phyloP scores from a whole-genome alignment of 2,329 filamentous ascomycete genomes.

The Ambrosiella cleistominuta region DNA sequence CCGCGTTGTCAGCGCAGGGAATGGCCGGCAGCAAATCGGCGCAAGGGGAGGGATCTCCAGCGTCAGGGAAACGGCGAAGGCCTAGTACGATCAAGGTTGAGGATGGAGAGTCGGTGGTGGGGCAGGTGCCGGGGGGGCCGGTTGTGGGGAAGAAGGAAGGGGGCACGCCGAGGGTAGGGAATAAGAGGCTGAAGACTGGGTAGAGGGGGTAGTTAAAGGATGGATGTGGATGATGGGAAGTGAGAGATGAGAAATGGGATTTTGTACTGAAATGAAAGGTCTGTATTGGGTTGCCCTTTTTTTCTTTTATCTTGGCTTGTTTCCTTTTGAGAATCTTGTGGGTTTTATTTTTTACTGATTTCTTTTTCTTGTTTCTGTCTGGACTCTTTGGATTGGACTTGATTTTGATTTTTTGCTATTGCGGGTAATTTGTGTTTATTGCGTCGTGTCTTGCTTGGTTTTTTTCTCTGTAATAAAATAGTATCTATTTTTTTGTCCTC shows the following conservation, averaged over 20 bases:
- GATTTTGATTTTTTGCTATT: background rate
- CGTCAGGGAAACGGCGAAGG: constrained; percentile 40
- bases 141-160: constrained; percentile 14
- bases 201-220: background rate
- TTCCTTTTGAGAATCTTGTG: background rate
- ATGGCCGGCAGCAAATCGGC: constrained; percentile 53
- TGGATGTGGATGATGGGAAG: background rate
- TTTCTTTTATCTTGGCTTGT: background rate
- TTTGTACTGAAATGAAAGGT: background rate
- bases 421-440: background rate
- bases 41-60: constrained; percentile 50
- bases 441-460: background rate
- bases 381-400: background rate
- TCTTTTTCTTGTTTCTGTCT: background rate
- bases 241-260: background rate
- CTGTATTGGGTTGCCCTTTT: background rate
- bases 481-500: too few relatives aligned
- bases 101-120: constrained; percentile 24
- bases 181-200: constrained; percentile 11
- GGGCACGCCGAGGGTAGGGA: constrained; percentile 26
- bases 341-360: background rate
- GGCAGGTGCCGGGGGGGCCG: background rate
- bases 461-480: too few relatives aligned
- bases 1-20: constrained; percentile 41
- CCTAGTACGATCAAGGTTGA: constrained; percentile 40